Conservation (phyloP, 345 rosid species). For the Cardiospermum halicacabum region DNA sequence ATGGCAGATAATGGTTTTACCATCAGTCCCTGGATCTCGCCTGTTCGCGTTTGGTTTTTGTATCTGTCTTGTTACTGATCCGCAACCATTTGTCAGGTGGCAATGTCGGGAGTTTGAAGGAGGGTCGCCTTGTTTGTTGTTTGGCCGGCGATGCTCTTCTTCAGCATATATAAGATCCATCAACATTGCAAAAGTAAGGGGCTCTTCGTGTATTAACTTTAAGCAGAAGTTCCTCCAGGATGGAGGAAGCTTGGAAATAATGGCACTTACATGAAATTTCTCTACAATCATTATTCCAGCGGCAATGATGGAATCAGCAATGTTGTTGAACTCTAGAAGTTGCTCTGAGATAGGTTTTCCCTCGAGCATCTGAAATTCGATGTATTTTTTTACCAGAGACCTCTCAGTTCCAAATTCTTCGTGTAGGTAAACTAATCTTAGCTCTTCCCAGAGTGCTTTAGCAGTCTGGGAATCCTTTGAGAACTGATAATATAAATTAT, state of each 20-base stretch:
- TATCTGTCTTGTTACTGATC: slow-evolving; percentile 32
- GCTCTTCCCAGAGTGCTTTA: slow-evolving; percentile 80
- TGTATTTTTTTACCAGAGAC: slow-evolving; percentile 64
- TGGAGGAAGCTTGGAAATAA: slow-evolving; percentile 72
- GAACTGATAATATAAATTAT: slow-evolving; percentile 53
- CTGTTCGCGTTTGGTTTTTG: slow-evolving; percentile 39
- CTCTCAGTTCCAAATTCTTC: slow-evolving; percentile 63
- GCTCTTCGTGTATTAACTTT: slow-evolving; percentile 49
- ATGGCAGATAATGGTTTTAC: slow-evolving; percentile 31
- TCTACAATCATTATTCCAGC: slow-evolving; percentile 62
- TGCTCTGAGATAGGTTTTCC: slow-evolving; percentile 54
- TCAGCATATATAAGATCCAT: slow-evolving; percentile 53
- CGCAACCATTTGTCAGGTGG: slow-evolving; percentile 23
- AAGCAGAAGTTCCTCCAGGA: slow-evolving; percentile 75
- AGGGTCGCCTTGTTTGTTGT: slow-evolving; percentile 24
- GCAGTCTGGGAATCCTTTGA: slow-evolving; percentile 48
- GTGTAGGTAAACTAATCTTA: slow-evolving; percentile 54
- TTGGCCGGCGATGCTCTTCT: slow-evolving; percentile 38
- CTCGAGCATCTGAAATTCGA: slow-evolving; percentile 65
- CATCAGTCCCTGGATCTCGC: slow-evolving; percentile 31
- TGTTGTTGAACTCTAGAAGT: slow-evolving; percentile 54
- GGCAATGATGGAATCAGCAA: slow-evolving; percentile 61
- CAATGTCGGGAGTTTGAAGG: slow-evolving; percentile 21
- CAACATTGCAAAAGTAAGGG: slow-evolving; percentile 47
- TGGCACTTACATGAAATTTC: slow-evolving; percentile 63